Conservation (phyloP, 768 basidiomycete genomes). For the Auriscalpium orientale region DNA sequence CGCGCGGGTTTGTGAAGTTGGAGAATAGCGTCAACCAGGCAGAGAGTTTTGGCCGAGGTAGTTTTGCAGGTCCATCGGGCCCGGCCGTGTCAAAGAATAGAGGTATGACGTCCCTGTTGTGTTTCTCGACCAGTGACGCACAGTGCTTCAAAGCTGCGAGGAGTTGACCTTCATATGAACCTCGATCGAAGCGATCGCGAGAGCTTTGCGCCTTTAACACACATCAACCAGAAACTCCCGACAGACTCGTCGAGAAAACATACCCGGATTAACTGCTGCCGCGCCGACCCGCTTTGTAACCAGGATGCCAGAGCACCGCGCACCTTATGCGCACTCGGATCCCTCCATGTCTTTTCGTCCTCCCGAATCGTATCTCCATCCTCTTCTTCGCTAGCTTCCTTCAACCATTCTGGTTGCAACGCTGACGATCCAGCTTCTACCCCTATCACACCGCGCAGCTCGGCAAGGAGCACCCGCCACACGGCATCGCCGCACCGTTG, state of each 20-base stretch:
- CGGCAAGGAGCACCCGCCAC: slow-evolving; percentile 64
- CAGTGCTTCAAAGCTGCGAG: slow-evolving; percentile 63
- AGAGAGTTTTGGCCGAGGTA: slow-evolving; percentile 55
- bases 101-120: slow-evolving; percentile 82
- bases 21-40: slow-evolving; percentile 82
- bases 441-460: slow-evolving; percentile 34
- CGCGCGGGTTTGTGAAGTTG: slow-evolving; percentile 92
- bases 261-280: slow-evolving; percentile 29
- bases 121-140: slow-evolving; percentile 70
- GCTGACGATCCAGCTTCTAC: not conserved
- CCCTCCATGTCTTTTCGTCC: slow-evolving; percentile 69
- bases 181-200: slow-evolving; percentile 58
- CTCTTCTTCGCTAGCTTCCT: slow-evolving; percentile 13
- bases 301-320: slow-evolving; percentile 42
- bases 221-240: not conserved
- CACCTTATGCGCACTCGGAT: slow-evolving; percentile 62
- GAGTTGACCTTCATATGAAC: slow-evolving; percentile 77
- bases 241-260: slow-evolving; percentile 2
- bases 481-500: slow-evolving; percentile 58
- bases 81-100: slow-evolving; percentile 56
- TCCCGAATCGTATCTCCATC: slow-evolving; percentile 40
- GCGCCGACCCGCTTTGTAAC: slow-evolving; percentile 28
- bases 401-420: slow-evolving; percentile 20
- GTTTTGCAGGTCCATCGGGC: slow-evolving; percentile 29
- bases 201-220: slow-evolving; percentile 30